phyloP scores from a whole-genome alignment of 2,329 filamentous ascomycete species.

The Fusarium kyushuense region DNA sequence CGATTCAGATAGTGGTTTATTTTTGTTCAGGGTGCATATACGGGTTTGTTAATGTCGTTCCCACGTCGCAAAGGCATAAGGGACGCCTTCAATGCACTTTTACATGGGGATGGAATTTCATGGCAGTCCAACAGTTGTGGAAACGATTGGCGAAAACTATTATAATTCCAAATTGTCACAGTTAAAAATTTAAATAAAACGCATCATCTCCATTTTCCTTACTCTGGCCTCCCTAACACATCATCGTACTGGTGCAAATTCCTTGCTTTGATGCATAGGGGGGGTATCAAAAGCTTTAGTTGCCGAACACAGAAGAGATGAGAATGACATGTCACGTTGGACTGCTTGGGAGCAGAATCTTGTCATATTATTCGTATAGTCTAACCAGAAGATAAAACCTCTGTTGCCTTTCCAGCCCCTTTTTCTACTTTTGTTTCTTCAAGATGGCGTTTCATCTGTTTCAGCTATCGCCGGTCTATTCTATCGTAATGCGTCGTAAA shows the following conservation, averaged over 20 bases:
- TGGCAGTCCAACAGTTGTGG: background rate
- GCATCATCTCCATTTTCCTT: background rate
- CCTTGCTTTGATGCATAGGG: background rate
- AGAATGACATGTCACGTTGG: too few species aligned
- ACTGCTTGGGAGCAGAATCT: background rate
- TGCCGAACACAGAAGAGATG: background rate
- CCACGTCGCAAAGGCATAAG: background rate
- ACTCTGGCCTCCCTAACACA: background rate
- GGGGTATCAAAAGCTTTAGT: too few species aligned
- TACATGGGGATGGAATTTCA: slow-evolving; percentile 14
- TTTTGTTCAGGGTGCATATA: slow-evolving; percentile 43
- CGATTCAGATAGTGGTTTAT: slow-evolving; percentile 31
- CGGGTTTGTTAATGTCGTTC: slow-evolving; percentile 28
- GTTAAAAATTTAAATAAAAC: slow-evolving; percentile 10
- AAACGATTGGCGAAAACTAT: slow-evolving; percentile 2
- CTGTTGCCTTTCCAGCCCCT: background rate
- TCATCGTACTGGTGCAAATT: background rate
- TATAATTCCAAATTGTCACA: slow-evolving; percentile 26
- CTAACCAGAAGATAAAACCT: background rate
- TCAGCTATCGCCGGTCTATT: slow-evolving; percentile 7
- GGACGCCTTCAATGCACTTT: slow-evolving; percentile 12
- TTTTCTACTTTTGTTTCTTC: slow-evolving; percentile 15
- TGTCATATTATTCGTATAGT: background rate
- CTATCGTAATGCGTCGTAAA: slow-evolving; percentile 33
- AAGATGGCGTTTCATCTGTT: background rate